A percentile compares a stretch with the other conserved stretches of the same genome.
Evolutionary conservation across 495 filamentous ascomycete genomes (phyloP).

Genomic region (Lasiosphaeria miniovina): DNA sequence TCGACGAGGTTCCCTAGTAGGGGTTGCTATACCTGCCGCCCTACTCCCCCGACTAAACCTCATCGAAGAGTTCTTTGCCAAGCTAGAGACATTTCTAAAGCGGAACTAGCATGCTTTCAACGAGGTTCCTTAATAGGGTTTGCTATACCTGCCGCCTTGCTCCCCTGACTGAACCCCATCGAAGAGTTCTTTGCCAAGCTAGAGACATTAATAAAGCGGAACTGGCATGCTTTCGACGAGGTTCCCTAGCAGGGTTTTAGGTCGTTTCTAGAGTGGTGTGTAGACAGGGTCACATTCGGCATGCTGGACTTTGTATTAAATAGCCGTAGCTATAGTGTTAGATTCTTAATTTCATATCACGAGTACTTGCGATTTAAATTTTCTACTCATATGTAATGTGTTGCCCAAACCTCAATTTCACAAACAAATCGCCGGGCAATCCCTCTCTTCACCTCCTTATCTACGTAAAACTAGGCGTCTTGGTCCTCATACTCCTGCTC

Average conservation of each 20-base stretch:
- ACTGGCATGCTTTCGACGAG: neutral
- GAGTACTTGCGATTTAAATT: neutral
- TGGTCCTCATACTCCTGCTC: conserved; percentile 14
- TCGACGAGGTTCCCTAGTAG: neutral
- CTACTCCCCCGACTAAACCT: conserved; percentile 11
- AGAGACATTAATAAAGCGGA: conserved; percentile 6
- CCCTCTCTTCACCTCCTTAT: conserved; percentile 17
- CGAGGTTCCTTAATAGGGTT: neutral
- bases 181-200: conserved; percentile 13
- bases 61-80: conserved; percentile 13
- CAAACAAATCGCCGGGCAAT: conserved; percentile 20
- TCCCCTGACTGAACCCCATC: conserved; percentile 10
- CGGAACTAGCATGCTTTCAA: neutral
- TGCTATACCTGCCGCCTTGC: conserved; percentile 8
- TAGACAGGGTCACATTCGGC: conserved; percentile 2
- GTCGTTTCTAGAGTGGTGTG: conserved; percentile 2
- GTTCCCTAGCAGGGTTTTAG: neutral
- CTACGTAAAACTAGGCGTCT: conserved; percentile 14
- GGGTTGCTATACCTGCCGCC: conserved; percentile 6
- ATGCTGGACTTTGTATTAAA: conserved; percentile 1
- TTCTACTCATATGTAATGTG: neutral
- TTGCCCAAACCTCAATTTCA: conserved; percentile 25
- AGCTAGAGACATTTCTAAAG: conserved; percentile 6
- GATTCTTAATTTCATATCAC: neutral
- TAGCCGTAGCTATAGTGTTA: neutral